Evolutionary conservation across 345 rosid species (phyloP).

Genomic region (Noccaea bulbosa): DNA sequence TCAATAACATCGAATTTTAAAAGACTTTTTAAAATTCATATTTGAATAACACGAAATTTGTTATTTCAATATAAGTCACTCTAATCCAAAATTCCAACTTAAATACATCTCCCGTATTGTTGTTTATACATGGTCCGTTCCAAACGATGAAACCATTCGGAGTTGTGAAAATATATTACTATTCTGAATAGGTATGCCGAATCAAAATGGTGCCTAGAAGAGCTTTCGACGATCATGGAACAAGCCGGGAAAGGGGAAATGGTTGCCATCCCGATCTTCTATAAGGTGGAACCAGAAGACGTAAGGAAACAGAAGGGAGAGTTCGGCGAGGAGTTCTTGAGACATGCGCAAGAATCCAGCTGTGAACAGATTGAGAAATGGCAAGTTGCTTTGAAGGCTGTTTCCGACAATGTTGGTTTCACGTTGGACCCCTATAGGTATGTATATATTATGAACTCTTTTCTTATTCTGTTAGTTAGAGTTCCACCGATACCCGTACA

Average conservation of each 20-base stretch:
- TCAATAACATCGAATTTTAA: too few species aligned
- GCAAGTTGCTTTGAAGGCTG: slow-evolving; percentile 6
- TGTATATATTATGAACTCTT: too few species aligned
- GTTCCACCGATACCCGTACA: background rate
- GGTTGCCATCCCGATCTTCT: slow-evolving; percentile 6
- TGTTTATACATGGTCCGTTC: too few species aligned
- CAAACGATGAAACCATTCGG: too few species aligned
- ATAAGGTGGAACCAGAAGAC: background rate
- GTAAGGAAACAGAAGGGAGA: background rate
- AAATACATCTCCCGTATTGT: too few species aligned
- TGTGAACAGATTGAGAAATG: background rate
- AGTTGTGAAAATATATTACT: too few species aligned
- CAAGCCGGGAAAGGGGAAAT: background rate
- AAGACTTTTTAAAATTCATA: too few species aligned
- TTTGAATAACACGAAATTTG: too few species aligned
- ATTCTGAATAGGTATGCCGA: background rate
- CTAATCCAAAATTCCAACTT: too few species aligned
- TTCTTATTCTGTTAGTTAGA: background rate
- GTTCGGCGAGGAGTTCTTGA: background rate
- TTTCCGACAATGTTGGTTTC: background rate
- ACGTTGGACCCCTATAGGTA: background rate
- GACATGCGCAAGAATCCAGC: background rate
- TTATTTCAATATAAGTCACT: too few species aligned
- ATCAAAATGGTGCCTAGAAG: slow-evolving; percentile 2
- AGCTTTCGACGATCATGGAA: background rate